These are phyloP conservation scores for Myxozyma mucilagina DNA, from an alignment of 805 yeast genomes.

Conservation along the genomic window DNA sequence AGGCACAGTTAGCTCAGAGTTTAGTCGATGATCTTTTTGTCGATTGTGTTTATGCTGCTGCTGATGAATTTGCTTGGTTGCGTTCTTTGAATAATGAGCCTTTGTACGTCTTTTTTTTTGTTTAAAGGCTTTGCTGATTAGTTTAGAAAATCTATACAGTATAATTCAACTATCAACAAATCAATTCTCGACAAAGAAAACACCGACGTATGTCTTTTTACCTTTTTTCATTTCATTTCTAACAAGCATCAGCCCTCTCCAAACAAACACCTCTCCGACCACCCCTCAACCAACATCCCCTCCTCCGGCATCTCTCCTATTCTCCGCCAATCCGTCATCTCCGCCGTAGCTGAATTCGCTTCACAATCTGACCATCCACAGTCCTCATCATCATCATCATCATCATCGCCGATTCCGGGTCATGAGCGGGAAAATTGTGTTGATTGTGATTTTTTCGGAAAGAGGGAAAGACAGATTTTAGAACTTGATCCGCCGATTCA, in stretches of 20 bases:
- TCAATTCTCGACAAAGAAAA: constrained; percentile 1
- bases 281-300: not conserved
- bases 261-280: not conserved
- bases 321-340: constrained; percentile 8
- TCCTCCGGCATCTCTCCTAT: constrained; percentile 2
- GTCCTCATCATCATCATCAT: constrained; percentile 24
- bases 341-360: constrained; percentile 22
- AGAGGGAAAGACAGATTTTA: constrained; percentile 21
- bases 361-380: constrained; percentile 4
- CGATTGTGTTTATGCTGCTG: constrained; percentile 31
- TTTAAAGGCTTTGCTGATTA: not conserved
- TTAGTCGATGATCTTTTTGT: constrained; percentile 1
- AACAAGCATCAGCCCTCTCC: not conserved
- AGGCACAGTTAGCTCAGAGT: constrained; percentile 16
- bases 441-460: constrained; percentile 25
- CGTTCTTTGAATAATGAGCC: not conserved
- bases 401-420: constrained; percentile 15
- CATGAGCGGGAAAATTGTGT: constrained; percentile 6
- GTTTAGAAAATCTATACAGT: too few relatives aligned
- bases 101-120: not conserved
- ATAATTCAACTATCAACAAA: not conserved
- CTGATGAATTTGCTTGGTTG: constrained; percentile 32
- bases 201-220: not conserved
- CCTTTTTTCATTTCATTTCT: not conserved
- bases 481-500: constrained; percentile 10